phyloP scores from a whole-genome alignment of 2,329 filamentous ascomycete species.

The Cadophora gregata region DNA sequence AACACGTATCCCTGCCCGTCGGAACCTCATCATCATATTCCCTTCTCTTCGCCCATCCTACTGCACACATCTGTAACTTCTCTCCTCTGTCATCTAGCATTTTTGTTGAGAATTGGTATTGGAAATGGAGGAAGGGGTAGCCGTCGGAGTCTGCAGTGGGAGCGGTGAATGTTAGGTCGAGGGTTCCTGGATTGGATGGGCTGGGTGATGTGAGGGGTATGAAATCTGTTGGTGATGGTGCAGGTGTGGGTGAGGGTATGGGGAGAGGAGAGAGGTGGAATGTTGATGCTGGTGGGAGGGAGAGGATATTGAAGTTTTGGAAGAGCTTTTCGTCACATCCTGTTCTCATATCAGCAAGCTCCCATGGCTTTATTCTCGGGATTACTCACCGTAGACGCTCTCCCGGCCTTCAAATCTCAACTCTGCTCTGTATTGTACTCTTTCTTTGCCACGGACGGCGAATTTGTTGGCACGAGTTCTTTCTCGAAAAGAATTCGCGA shows the following conservation, averaged over 20 bases:
- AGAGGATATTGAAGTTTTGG: constrained; percentile 7
- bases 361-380: background rate
- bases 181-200: background rate
- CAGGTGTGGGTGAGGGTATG: background rate
- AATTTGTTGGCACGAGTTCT: background rate
- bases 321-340: background rate
- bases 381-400: background rate
- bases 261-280: background rate
- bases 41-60: constrained; percentile 17
- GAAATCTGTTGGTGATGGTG: background rate
- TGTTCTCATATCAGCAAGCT: background rate
- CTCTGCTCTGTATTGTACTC: background rate
- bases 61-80: background rate
- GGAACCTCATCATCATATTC: constrained; percentile 16
- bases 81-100: background rate
- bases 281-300: background rate
- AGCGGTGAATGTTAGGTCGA: background rate
- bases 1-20: background rate
- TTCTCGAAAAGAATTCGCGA: constrained; percentile 7
- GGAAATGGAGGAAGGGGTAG: constrained; percentile 1
- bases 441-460: background rate
- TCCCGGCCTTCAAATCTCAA: background rate
- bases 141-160: background rate
- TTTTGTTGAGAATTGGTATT: background rate
- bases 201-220: background rate